Evolutionary conservation across 2,329 filamentous ascomycete species (phyloP).

Genomic region (Beauveria brongniartii): DNA sequence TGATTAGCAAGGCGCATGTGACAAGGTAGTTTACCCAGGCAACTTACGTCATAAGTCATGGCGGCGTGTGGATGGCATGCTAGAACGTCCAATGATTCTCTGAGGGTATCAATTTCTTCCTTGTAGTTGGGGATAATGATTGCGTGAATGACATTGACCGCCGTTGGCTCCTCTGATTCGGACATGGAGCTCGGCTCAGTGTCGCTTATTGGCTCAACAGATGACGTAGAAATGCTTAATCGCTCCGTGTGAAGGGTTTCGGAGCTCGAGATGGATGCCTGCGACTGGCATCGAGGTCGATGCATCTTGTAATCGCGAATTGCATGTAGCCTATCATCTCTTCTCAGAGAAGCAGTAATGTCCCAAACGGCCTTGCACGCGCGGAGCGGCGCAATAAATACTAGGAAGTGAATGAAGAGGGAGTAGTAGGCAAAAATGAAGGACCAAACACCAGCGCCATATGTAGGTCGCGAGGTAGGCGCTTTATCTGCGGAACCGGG

Average conservation of each 20-base stretch:
- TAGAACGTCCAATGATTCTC: constrained; percentile 60
- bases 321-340: constrained; percentile 35
- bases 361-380: constrained; percentile 54
- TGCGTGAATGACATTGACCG: constrained; percentile 48
- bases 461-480: constrained; percentile 21
- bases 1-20: neutral
- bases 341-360: constrained; percentile 43
- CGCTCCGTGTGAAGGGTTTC: constrained; percentile 40
- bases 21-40: neutral
- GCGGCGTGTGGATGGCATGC: constrained; percentile 58
- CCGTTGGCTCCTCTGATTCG: constrained; percentile 34
- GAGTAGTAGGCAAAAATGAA: constrained; percentile 56
- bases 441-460: constrained; percentile 42
- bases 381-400: constrained; percentile 54
- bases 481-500: constrained; percentile 8
- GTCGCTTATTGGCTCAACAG: constrained; percentile 43
- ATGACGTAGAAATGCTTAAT: constrained; percentile 37
- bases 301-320: constrained; percentile 38
- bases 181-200: constrained; percentile 38
- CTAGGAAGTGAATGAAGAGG: constrained; percentile 55
- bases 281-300: constrained; percentile 46
- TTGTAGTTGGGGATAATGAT: constrained; percentile 70
- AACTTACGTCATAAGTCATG: constrained; percentile 60
- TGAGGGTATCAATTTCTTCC: constrained; percentile 60
- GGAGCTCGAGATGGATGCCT: constrained; percentile 47